Evolutionary conservation across 768 basidiomycete genomes (phyloP).

Genomic region (Pisolithus tinctorius): DNA sequence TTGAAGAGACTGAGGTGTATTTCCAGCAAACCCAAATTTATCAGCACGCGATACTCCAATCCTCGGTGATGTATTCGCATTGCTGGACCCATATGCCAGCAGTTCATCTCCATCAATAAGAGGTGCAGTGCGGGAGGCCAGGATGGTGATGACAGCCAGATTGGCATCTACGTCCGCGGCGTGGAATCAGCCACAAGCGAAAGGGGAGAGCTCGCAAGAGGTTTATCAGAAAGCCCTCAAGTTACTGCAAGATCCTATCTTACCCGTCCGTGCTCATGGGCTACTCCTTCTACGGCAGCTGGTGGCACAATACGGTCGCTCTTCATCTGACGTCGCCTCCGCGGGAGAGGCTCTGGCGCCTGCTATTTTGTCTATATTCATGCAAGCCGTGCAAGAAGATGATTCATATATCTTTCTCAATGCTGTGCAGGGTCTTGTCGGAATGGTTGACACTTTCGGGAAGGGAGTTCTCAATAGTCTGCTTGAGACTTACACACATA

Average conservation of each 20-base stretch:
- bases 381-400: conserved; percentile 80
- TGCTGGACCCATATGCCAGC: conserved; percentile 52
- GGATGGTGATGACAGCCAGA: conserved; percentile 79
- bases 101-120: conserved; percentile 44
- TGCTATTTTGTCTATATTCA: conserved; percentile 80
- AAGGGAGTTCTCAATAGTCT: conserved; percentile 64
- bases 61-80: conserved; percentile 62
- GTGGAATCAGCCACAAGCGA: conserved; percentile 12
- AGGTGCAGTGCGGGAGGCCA: conserved; percentile 66
- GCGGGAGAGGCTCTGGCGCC: conserved; percentile 64
- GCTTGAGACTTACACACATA: conserved; percentile 59
- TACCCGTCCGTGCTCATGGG: conserved; percentile 93
- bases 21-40: conserved; percentile 46
- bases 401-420: conserved; percentile 96
- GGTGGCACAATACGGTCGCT: conserved; percentile 35
- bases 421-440: conserved; percentile 84
- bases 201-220: conserved; percentile 39
- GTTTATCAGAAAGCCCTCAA: conserved; percentile 84
- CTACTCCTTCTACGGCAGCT: conserved; percentile 76
- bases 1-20: background rate
- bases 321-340: conserved; percentile 3
- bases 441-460: conserved; percentile 66
- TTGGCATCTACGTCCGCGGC: conserved; percentile 51
- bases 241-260: conserved; percentile 82
- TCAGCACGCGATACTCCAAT: conserved; percentile 56